Conservation (phyloP, 306 rosid genomes). For the Echinosophora koreensis region DNA sequence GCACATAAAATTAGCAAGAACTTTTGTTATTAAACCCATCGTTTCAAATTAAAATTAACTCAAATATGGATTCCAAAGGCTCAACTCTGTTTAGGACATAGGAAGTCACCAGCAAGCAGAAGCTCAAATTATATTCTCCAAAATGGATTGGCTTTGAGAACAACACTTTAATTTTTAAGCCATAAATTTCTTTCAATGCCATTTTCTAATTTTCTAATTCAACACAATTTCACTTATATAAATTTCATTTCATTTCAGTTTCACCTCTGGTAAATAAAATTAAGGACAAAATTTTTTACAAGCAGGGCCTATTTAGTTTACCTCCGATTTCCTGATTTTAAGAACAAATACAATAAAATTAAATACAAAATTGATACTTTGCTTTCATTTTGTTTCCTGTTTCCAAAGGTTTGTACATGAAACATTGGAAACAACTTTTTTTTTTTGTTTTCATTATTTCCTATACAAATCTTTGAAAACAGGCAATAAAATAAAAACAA, state of each 20-base stretch:
- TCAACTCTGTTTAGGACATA: not conserved
- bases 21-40: not conserved
- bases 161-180: not conserved
- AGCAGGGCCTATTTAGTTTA: too few relatives aligned
- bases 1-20: not conserved
- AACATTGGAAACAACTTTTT: too few relatives aligned
- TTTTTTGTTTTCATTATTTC: too few relatives aligned
- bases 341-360: too few relatives aligned
- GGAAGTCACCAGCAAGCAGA: not conserved
- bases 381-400: too few relatives aligned
- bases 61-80: not conserved
- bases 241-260: not conserved
- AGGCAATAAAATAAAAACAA: too few relatives aligned
- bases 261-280: not conserved
- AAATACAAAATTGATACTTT: too few relatives aligned
- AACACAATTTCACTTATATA: not conserved
- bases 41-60: not conserved
- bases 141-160: not conserved
- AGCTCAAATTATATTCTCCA: not conserved
- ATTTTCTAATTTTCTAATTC: not conserved
- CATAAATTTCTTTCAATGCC: not conserved
- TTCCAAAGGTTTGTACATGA: too few relatives aligned
- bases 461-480: too few relatives aligned
- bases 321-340: too few relatives aligned
- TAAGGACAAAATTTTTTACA: not conserved